Base-by-base conservation (phyloP, 208 protist species). In the Trypanosomatidae sp. region DNA sequence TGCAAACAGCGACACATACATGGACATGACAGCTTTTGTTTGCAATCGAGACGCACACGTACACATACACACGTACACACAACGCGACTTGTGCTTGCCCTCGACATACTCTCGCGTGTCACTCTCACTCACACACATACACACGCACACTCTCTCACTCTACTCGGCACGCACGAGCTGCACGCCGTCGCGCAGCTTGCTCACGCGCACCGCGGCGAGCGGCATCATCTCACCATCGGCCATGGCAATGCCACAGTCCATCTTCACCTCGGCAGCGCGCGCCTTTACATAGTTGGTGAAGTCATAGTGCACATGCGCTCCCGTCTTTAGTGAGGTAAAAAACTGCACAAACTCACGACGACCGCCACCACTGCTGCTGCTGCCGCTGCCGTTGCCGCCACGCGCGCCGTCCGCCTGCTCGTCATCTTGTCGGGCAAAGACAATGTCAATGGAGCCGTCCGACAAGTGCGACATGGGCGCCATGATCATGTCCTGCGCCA, bases 181-280 rank as follows among this genome's bases (percentile, higher is more conserved):
- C 2, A 71, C 32, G 13, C 45, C 65, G 13, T 52, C 35, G 18
- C 66, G 69, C 24, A 87, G 53, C 48, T 78, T 72, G 0, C 64
- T 84, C 37, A 92, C 25, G 22, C 67, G 71, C 20, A 83, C 75
- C 2, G 63, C 61, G 45, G 56, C 71, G 18, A 82, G 55, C 2
- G 83, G 77, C 75, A 92, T 75, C 47, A 88, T 46, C 47, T 92
- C 83, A 2, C 83, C 83, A 55, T 92, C 83, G 0, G 69, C 61
- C 83, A 92, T 92, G 41, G 64, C 58, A 22, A 82, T 66, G 21
- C 75, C 76, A 5, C 48, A 59, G 25, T 87, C 61, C 3, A 80
- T 67, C 51, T 76, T 82, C 13, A 92, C 56, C 60, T 92, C 78
- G 26, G 85, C 42, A 19, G 75, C 83, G 5, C 64, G 53, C 16